A percentile compares a stretch with the other conserved stretches of the same genome.
phyloP scores from a whole-genome alignment of 2,329 filamentous ascomycete species.

The Arthrobotrys sphaeroides region DNA sequence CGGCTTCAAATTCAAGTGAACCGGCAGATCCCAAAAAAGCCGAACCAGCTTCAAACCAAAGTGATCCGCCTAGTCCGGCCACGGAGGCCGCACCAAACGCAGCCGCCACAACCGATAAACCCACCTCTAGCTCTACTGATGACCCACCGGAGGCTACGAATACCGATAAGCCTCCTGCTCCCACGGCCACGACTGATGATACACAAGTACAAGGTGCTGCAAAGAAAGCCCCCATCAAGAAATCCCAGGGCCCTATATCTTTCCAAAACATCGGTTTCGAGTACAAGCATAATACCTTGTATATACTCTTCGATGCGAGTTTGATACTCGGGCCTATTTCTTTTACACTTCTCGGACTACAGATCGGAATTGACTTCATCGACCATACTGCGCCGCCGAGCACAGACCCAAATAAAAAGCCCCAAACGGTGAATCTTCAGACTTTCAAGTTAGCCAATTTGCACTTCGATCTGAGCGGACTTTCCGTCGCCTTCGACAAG shows the following conservation, averaged over 20 bases:
- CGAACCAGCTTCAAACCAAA: no score
- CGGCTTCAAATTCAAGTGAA: neutral
- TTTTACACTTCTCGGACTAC: slow-evolving; percentile 61
- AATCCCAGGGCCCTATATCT: slow-evolving; percentile 59
- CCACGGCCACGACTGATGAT: no score
- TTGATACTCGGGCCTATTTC: slow-evolving; percentile 61
- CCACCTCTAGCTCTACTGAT: no score
- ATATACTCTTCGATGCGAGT: slow-evolving; percentile 60
- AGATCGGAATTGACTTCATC: slow-evolving; percentile 57
- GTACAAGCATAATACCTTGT: slow-evolving; percentile 59
- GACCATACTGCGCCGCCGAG: neutral
- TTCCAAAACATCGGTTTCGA: slow-evolving; percentile 61
- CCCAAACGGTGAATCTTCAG: no score
- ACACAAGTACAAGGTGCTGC: neutral
- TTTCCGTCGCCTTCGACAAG: slow-evolving; percentile 60
- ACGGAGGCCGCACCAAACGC: no score
- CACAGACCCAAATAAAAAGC: neutral
- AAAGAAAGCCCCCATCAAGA: slow-evolving; percentile 58
- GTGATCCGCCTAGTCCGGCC: no score
- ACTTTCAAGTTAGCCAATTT: no score
- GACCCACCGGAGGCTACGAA: neutral
- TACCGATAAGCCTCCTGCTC: neutral
- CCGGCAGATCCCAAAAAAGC: no score
- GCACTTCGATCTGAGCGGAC: slow-evolving; percentile 58
- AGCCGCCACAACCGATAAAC: neutral